These are phyloP conservation scores for Leishmania guyanensis DNA, from an alignment of 208 protist species.

Conservation along the genomic window DNA sequence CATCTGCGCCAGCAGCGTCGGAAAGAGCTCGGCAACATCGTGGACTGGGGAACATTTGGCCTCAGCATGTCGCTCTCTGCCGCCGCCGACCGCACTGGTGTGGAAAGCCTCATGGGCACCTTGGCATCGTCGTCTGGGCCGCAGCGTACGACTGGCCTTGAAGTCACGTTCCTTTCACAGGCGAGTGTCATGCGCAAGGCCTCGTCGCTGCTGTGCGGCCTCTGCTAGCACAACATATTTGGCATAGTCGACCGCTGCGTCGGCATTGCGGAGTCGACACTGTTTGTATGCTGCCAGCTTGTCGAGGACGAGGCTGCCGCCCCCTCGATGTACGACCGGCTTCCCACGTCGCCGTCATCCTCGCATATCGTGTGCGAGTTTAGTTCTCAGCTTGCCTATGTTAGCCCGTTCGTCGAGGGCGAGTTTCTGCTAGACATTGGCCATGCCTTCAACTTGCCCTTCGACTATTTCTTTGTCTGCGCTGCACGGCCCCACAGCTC, in stretches of 20 bases:
- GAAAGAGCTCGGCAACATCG: background rate
- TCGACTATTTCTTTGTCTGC: conserved; percentile 52
- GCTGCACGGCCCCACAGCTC: conserved; percentile 28
- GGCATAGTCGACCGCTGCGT: conserved; percentile 63
- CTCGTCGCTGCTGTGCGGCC: conserved; percentile 3
- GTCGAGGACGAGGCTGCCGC: conserved; percentile 25
- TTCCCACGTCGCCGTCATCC: conserved; percentile 14
- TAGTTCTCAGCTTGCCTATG: conserved; percentile 63
- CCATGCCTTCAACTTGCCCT: conserved; percentile 76
- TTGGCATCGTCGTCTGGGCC: background rate
- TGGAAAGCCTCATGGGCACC: background rate
- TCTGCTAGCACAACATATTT: conserved; percentile 46
- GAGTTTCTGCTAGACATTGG: conserved; percentile 50
- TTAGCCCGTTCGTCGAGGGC: conserved; percentile 40
- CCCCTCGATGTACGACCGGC: conserved; percentile 3
- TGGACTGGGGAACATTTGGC: background rate
- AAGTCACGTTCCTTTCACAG: conserved; percentile 12
- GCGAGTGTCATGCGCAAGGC: conserved; percentile 9
- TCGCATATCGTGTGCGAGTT: conserved; percentile 27
- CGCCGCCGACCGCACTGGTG: background rate
- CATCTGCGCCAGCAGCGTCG: background rate
- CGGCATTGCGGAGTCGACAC: conserved; percentile 43
- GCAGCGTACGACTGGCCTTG: background rate
- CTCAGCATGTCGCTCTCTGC: background rate
- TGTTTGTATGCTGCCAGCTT: conserved; percentile 59